These are phyloP conservation scores for Acacia concinna DNA, from an alignment of 331 rosid species.

Conservation along the genomic window DNA sequence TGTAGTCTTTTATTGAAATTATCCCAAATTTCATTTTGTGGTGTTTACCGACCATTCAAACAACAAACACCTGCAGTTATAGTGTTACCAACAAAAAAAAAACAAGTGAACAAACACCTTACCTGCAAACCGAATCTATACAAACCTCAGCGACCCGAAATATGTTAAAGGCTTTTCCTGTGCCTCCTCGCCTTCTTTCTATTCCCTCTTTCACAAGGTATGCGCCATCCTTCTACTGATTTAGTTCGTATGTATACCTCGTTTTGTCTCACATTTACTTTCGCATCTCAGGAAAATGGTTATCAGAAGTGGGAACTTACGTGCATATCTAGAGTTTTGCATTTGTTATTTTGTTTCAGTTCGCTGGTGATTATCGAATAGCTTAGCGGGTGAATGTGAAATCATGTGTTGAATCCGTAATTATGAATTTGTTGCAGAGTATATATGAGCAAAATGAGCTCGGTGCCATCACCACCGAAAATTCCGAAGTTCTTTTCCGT, in stretches of 20 bases:
- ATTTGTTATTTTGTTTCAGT: not conserved
- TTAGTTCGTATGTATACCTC: not conserved
- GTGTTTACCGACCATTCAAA: not conserved
- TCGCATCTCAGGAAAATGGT: not conserved
- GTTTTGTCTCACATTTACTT: not conserved
- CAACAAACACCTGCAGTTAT: too few species aligned
- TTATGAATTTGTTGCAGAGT: conserved; percentile 33
- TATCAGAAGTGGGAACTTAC: not conserved
- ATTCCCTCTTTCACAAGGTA: conserved; percentile 28
- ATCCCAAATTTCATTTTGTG: too few species aligned
- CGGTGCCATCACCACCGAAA: conserved; percentile 35
- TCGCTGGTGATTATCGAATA: not conserved
- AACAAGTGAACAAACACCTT: not conserved
- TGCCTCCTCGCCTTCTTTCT: conserved; percentile 21
- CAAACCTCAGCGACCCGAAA: too few species aligned
- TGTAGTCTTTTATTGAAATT: too few species aligned
- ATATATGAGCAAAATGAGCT: conserved; percentile 47
- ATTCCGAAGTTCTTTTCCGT: conserved; percentile 54
- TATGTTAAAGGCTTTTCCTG: conserved; percentile 35
- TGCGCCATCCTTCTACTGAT: not conserved
- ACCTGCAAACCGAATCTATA: not conserved
- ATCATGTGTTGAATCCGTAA: not conserved
- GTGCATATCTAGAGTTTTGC: not conserved
- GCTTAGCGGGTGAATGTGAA: not conserved
- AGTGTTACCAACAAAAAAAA: too few species aligned